Percentiles rank a stretch among this genome's conserved stretches.
Evolutionary conservation across 2,329 filamentous ascomycete species (phyloP).

Genomic region (Elsinoe perseae): DNA sequence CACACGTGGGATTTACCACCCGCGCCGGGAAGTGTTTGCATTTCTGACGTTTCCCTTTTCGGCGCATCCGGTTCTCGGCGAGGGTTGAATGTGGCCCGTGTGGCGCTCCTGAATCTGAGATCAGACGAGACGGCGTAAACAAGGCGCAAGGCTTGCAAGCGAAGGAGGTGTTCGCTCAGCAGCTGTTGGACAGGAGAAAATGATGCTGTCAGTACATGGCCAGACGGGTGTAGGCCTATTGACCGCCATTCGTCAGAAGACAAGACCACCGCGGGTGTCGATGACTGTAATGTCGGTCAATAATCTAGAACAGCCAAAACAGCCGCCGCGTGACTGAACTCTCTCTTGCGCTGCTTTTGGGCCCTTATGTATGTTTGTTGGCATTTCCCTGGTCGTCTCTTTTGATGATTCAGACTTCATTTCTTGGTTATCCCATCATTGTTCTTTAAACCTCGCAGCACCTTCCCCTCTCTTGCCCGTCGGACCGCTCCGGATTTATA

Average conservation of each 20-base stretch:
- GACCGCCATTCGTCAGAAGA: neutral
- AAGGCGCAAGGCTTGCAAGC: neutral
- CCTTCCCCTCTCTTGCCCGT: neutral
- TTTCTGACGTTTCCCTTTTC: neutral
- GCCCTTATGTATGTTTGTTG: neutral
- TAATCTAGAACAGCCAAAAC: neutral
- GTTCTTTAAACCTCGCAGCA: neutral
- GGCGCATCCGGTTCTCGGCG: neutral
- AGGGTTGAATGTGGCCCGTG: constrained; percentile 1
- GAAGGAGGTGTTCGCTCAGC: neutral
- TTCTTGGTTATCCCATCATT: neutral
- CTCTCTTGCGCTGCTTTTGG: neutral
- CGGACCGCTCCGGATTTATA: constrained; percentile 7
- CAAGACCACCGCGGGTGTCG: neutral
- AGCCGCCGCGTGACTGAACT: constrained; percentile 10
- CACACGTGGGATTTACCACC: neutral
- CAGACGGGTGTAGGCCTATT: neutral
- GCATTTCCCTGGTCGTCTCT: constrained; percentile 1
- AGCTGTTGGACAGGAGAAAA: neutral
- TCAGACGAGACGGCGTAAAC: constrained; percentile 7
- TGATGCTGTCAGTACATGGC: neutral
- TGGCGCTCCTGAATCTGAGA: constrained; percentile 1
- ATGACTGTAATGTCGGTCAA: neutral
- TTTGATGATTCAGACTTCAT: neutral
- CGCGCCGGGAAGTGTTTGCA: neutral